These are phyloP conservation scores for Rhododendron henanense DNA, from an alignment of 148 eudicot genomes.

Conservation along the genomic window DNA sequence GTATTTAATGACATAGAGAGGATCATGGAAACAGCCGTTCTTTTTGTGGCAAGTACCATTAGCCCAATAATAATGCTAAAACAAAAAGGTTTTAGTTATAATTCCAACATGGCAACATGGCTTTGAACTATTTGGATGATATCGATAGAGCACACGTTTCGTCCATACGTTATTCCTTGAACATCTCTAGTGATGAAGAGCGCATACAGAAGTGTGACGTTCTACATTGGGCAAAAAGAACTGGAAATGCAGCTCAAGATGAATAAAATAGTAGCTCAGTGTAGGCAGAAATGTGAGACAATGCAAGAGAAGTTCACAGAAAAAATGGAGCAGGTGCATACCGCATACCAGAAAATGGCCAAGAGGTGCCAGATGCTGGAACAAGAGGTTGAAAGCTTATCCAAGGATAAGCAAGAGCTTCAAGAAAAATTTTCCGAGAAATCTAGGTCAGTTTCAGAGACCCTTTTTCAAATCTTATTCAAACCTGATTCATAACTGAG, in stretches of 20 bases:
- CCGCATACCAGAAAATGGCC: constrained; percentile 91
- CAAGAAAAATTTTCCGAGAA: constrained; percentile 94
- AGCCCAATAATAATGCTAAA: not conserved
- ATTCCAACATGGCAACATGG: not conserved
- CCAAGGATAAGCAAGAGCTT: constrained; percentile 87
- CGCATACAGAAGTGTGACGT: constrained; percentile 85
- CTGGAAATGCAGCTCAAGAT: constrained; percentile 91
- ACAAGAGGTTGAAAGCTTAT: constrained; percentile 70
- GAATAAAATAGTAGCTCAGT: constrained; percentile 74
- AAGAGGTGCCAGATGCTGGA: constrained; percentile 94
- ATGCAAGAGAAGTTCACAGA: constrained; percentile 82
- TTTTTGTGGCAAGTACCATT: not conserved
- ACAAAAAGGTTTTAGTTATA: not conserved
- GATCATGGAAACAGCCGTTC: not conserved
- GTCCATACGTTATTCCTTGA: constrained; percentile 37
- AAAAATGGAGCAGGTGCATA: constrained; percentile 81
- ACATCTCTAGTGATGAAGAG: constrained; percentile 73
- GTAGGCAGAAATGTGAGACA: constrained; percentile 77
- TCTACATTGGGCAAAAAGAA: constrained; percentile 81
- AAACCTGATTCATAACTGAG: constrained; percentile 1
- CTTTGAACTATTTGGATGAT: not conserved
- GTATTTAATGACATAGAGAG: not conserved
- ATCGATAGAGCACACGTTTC: not conserved
- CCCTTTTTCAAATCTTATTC: constrained; percentile 1
- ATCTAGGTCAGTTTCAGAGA: constrained; percentile 49